Percentiles rank a stretch among this genome's conserved stretches.
Evolutionary conservation across 768 basidiomycete species (phyloP).

Genomic region (Piloderma croceum): DNA sequence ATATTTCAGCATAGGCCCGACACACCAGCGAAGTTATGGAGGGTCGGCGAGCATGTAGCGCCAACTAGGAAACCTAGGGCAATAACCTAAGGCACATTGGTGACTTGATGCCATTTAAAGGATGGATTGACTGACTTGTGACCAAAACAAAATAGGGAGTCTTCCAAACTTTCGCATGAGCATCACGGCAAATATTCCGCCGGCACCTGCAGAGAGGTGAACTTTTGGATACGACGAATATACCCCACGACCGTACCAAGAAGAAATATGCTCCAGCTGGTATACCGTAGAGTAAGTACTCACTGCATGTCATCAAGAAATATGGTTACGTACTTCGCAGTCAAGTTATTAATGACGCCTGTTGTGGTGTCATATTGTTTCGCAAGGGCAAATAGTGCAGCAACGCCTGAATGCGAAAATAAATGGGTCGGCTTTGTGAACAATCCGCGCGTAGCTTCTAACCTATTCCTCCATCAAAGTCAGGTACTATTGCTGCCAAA

Average conservation of each 20-base stretch:
- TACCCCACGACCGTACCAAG: slow-evolving; percentile 33
- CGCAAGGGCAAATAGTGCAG: slow-evolving; percentile 56
- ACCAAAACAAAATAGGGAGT: slow-evolving; percentile 68
- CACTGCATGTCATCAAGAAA: too few relatives aligned
- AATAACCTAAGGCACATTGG: slow-evolving; percentile 34
- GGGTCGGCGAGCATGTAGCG: slow-evolving; percentile 50
- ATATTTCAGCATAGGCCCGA: too few relatives aligned
- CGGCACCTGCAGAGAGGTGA: slow-evolving; percentile 40
- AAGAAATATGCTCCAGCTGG: slow-evolving; percentile 62
- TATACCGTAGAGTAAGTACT: slow-evolving; percentile 7
- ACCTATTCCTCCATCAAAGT: slow-evolving; percentile 66
- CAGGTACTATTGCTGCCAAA: slow-evolving; percentile 60
- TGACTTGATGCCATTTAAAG: neutral
- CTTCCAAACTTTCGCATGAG: slow-evolving; percentile 59
- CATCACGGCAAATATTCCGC: slow-evolving; percentile 59
- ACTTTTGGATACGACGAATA: neutral
- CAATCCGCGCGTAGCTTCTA: slow-evolving; percentile 5
- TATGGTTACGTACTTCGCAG: slow-evolving; percentile 39
- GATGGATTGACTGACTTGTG: slow-evolving; percentile 38
- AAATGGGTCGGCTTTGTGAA: too few relatives aligned
- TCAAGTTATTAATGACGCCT: slow-evolving; percentile 55
- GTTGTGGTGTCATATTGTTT: slow-evolving; percentile 48
- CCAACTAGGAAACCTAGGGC: slow-evolving; percentile 56
- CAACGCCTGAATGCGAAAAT: slow-evolving; percentile 44
- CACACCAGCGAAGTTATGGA: slow-evolving; percentile 55